A percentile compares a stretch with the other conserved stretches of the same genome.
Evolutionary conservation across 345 rosid species (phyloP).

Genomic region (Lepidium africanum): DNA sequence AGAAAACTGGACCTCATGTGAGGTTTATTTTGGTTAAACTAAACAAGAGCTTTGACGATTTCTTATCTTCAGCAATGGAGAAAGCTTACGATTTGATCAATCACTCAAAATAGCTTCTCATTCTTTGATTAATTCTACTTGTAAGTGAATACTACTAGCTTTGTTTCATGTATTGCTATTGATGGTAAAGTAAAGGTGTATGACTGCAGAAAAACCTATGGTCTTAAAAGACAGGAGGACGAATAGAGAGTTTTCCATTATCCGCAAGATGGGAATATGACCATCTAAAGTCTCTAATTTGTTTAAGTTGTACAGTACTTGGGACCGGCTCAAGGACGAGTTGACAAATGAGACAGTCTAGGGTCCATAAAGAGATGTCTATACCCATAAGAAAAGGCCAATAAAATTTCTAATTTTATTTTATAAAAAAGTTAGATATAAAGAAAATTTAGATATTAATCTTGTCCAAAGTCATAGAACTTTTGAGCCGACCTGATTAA

Average conservation of each 20-base stretch:
- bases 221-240: neutral
- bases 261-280: conserved; percentile 5
- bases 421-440: too few species aligned
- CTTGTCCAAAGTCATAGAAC: too few species aligned
- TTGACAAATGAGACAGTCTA: too few species aligned
- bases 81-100: neutral
- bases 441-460: too few species aligned
- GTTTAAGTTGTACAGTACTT: too few species aligned
- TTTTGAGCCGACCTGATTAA: too few species aligned
- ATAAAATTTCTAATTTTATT: too few species aligned
- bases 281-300: conserved; percentile 39
- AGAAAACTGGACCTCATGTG: neutral
- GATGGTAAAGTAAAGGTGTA: conserved; percentile 39
- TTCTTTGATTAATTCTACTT: conserved; percentile 42
- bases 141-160: conserved; percentile 22
- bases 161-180: neutral
- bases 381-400: too few species aligned
- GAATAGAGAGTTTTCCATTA: conserved; percentile 39
- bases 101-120: conserved; percentile 9
- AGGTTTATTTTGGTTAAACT: neutral
- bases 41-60: neutral
- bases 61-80: neutral
- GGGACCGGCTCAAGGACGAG: too few species aligned
- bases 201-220: conserved; percentile 70
- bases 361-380: too few species aligned